Percentiles rank a stretch among this genome's conserved stretches.
Conservation (phyloP, 2,329 filamentous ascomycete species). For the Calonectria hongkongensis region DNA sequence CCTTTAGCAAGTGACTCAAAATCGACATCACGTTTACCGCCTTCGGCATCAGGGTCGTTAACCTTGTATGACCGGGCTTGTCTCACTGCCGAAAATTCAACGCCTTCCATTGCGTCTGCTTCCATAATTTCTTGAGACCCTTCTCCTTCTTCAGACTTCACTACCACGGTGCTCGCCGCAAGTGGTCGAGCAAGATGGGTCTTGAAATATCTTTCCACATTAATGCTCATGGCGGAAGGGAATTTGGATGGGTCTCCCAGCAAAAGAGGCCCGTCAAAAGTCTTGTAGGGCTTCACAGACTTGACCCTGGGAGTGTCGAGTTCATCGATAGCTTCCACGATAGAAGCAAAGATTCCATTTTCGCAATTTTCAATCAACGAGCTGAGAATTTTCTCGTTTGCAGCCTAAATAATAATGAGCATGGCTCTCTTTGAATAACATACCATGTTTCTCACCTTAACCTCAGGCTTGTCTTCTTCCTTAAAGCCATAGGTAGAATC, state of each 20-base stretch:
- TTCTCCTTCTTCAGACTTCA: slow-evolving; percentile 69
- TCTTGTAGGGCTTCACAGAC: slow-evolving; percentile 82
- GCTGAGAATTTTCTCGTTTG: slow-evolving; percentile 83
- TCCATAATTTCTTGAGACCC: slow-evolving; percentile 71
- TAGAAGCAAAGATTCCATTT: slow-evolving; percentile 85
- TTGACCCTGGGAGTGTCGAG: slow-evolving; percentile 87
- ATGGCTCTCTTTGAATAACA: neutral
- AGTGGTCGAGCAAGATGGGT: slow-evolving; percentile 85
- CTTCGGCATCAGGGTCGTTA: slow-evolving; percentile 82
- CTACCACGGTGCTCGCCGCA: slow-evolving; percentile 85
- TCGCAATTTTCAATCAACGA: slow-evolving; percentile 79
- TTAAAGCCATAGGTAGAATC: slow-evolving; percentile 92
- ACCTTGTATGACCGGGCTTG: slow-evolving; percentile 88
- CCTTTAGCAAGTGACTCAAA: slow-evolving; percentile 92
- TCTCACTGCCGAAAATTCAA: slow-evolving; percentile 82
- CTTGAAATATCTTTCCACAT: slow-evolving; percentile 93
- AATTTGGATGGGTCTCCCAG: slow-evolving; percentile 86
- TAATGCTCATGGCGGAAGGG: slow-evolving; percentile 85
- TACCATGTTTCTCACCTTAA: slow-evolving; percentile 74
- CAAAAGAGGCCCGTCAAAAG: slow-evolving; percentile 86
- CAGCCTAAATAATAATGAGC: slow-evolving; percentile 57
- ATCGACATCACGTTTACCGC: slow-evolving; percentile 87
- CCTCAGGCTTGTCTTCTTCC: slow-evolving; percentile 86
- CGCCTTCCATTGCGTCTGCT: slow-evolving; percentile 68
- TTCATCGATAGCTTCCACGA: slow-evolving; percentile 89